Percentiles rank a stretch among this genome's conserved stretches.
phyloP scores from a whole-genome alignment of 768 basidiomycete species.

The Dioszegia aurantiaca region DNA sequence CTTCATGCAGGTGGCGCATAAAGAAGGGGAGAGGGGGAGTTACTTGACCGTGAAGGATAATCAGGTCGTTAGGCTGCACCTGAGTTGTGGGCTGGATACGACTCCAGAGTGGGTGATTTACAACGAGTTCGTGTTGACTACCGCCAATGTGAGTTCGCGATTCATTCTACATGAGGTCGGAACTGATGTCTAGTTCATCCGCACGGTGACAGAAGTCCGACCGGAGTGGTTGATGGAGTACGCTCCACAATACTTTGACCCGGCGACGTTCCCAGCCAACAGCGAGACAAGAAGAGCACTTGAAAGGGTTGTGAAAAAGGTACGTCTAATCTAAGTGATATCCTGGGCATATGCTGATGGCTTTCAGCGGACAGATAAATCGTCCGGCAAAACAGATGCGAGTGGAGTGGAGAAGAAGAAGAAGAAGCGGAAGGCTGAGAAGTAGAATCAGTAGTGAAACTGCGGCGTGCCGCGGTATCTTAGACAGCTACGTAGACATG shows the following conservation, averaged over 20 bases:
- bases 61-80: constrained; percentile 77
- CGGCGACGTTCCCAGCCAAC: constrained; percentile 60
- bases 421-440: constrained; percentile 47
- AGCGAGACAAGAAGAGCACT: constrained; percentile 56
- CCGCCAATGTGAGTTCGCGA: constrained; percentile 54
- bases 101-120: constrained; percentile 90
- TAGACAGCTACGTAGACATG: too few species aligned
- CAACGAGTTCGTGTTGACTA: constrained; percentile 93
- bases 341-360: constrained; percentile 13
- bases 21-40: constrained; percentile 79
- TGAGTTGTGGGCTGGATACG: constrained; percentile 79
- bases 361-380: constrained; percentile 36
- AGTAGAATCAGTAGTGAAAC: not conserved
- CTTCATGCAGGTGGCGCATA: constrained; percentile 98
- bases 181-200: constrained; percentile 62
- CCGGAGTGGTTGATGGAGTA: constrained; percentile 78
- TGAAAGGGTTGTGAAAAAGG: constrained; percentile 60
- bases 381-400: constrained; percentile 12
- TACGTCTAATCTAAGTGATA: constrained; percentile 13
- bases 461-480: too few species aligned
- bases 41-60: constrained; percentile 95
- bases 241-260: constrained; percentile 68
- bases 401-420: constrained; percentile 39
- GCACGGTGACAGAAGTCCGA: constrained; percentile 81
- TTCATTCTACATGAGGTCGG: not conserved